Evolutionary conservation across 164 flowering plant species (phyloP), one percentile per base, ranked within the genome.

Genomic region (Stephania japonica): DNA sequence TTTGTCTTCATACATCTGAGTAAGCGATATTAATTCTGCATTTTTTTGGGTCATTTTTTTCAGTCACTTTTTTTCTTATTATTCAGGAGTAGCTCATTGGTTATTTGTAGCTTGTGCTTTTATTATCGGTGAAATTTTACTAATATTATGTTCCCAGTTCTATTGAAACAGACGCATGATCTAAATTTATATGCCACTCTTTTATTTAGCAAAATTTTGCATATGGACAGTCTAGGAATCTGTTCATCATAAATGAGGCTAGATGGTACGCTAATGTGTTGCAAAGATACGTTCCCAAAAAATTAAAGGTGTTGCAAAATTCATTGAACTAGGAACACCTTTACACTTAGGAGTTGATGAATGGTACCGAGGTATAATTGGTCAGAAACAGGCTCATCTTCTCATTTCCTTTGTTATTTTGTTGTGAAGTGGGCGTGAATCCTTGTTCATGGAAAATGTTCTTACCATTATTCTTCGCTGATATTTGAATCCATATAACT

Each of bases 1-100:
- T 32, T 32, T 38, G 59, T 59, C 21, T 69, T 62, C 65, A 9
- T 68, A 25, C n/a, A 21, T 53, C 27, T 24, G 6, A 49, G 65
- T 73, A 66, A 65, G 70, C 25, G 65, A 64, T 47, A 69, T 47
- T 43, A 25, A 44, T 70, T 75, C 38, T 70, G 23, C 42, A 47
- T 41, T 13, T 64, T 19, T 8, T 38, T 38, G 6, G 64, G 6
- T 19, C 6, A 4, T n/a, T 74, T 21, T 24, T 16, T 27, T n/a
- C n/a, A n/a, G n/a, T n/a, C n/a, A n/a, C n/a, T n/a, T n/a, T 74
- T 13, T 24, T 16, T 7, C 23, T 65, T 64, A 4, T 38, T n/a
- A 18, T 11, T 27, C 9, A 41, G 26, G 61, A 49, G 13, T 63
- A 32, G 5, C 26, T 8, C 38, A 47, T 11, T 70, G 63, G 8